Percentiles rank a stretch among this genome's conserved stretches.
Conservation (phyloP, 2,329 filamentous ascomycete species). For the Aspergillus sclerotialis region DNA sequence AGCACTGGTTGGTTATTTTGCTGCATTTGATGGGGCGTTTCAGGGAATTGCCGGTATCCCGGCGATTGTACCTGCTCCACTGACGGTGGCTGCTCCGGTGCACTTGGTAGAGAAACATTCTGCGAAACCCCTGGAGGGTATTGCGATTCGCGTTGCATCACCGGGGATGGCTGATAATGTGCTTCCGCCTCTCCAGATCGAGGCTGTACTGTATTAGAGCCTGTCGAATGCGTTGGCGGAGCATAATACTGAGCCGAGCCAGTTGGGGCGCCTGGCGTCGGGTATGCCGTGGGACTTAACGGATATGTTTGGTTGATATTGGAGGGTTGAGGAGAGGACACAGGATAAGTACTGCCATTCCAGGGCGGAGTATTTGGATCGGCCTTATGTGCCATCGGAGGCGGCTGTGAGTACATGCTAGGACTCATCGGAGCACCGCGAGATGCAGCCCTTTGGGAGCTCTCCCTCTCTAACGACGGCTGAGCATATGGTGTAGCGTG, state of each 20-base stretch:
- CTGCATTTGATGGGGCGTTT: conserved; percentile 10
- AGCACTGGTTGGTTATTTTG: conserved; percentile 5
- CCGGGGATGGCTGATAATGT: conserved; percentile 15
- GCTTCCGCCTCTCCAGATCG: conserved; percentile 11
- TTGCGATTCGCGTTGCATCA: conserved; percentile 15
- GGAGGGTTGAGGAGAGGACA: conserved; percentile 14
- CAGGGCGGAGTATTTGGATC: conserved; percentile 11
- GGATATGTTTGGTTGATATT: conserved; percentile 10
- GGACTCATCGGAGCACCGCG: conserved; percentile 12
- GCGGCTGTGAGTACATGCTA: conserved; percentile 12
- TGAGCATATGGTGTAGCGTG: conserved; percentile 47
- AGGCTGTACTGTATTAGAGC: conserved; percentile 11
- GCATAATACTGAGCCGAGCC: conserved; percentile 14
- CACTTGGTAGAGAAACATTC: conserved; percentile 5
- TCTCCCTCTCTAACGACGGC: conserved; percentile 24
- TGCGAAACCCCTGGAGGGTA: conserved; percentile 14
- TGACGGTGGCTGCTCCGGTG: conserved; percentile 10
- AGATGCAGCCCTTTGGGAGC: conserved; percentile 6
- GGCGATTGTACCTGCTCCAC: conserved; percentile 10
- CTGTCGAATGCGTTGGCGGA: conserved; percentile 9
- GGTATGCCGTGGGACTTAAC: conserved; percentile 10
- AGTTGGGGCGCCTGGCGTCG: conserved; percentile 6
- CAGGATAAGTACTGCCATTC: conserved; percentile 13
- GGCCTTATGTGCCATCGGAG: conserved; percentile 2
- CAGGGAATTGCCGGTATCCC: conserved; percentile 8